These are phyloP conservation scores for Syncephalis plumigaleata DNA, from an alignment of 371 early-diverging fungal genomes.

Conservation along the genomic window DNA sequence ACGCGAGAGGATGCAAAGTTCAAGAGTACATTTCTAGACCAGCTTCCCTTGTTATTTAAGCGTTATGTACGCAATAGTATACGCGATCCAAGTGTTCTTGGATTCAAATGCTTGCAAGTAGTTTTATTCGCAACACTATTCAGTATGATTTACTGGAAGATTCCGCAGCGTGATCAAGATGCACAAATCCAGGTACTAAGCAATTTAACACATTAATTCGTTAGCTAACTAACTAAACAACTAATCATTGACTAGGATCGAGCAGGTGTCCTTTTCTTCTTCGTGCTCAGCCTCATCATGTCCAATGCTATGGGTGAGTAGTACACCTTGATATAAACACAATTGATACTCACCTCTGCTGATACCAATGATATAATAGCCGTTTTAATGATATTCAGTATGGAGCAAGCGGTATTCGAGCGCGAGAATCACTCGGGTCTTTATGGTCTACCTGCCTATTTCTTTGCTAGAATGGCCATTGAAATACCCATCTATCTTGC, in stretches of 20 bases:
- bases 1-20: too few relatives aligned
- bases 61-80: not conserved
- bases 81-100: not conserved
- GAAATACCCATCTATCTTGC: conserved; percentile 14
- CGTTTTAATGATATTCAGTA: conserved; percentile 28
- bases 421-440: conserved; percentile 39
- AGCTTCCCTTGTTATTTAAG: not conserved
- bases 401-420: conserved; percentile 28
- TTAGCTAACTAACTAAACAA: too few relatives aligned
- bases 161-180: not conserved
- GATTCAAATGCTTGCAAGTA: not conserved
- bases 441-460: conserved; percentile 8
- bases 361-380: conserved; percentile 21
- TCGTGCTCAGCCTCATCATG: conserved; percentile 33
- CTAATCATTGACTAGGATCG: conserved; percentile 43
- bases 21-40: not conserved
- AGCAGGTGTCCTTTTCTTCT: conserved; percentile 19
- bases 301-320: conserved; percentile 18
- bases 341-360: conserved; percentile 19
- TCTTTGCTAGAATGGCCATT: not conserved
- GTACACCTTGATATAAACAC: conserved; percentile 18
- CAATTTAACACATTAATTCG: too few relatives aligned
- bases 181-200: too few relatives aligned
- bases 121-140: not conserved
- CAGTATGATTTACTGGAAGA: not conserved